Evolutionary conservation across 2,329 filamentous ascomycete species (phyloP).

Genomic region (Cryphonectria nitschkei): DNA sequence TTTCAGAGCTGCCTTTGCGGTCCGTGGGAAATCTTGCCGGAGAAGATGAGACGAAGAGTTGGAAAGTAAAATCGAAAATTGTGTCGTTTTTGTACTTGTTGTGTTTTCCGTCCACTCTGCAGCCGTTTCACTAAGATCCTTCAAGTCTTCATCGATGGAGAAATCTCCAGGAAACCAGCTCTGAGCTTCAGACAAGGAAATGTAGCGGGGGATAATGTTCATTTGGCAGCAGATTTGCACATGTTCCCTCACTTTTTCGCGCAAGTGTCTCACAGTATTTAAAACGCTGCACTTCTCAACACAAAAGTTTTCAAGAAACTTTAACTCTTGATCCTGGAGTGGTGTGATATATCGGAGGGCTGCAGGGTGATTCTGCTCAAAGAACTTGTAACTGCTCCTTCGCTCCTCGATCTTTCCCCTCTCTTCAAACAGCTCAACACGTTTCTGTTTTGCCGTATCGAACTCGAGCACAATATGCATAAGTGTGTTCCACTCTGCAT

Average conservation of each 20-base stretch:
- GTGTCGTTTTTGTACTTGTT: not conserved
- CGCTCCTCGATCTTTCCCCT: not conserved
- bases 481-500: not conserved
- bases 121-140: not conserved
- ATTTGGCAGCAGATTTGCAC: not conserved
- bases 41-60: not conserved
- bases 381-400: not conserved
- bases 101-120: not conserved
- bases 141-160: not conserved
- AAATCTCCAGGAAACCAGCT: not conserved
- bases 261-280: not conserved
- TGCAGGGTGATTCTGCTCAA: not conserved
- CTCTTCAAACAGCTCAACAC: not conserved
- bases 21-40: not conserved
- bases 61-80: not conserved
- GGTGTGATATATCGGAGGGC: not conserved
- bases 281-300: not conserved
- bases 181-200: not conserved
- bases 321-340: not conserved
- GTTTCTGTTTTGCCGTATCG: not conserved
- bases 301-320: not conserved
- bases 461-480: not conserved
- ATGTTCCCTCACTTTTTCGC: not conserved
- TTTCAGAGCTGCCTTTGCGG: not conserved
- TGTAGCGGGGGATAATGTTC: not conserved